Base-by-base conservation (phyloP, 257 asterid species). In the Lithospermum erythrorhizon region DNA sequence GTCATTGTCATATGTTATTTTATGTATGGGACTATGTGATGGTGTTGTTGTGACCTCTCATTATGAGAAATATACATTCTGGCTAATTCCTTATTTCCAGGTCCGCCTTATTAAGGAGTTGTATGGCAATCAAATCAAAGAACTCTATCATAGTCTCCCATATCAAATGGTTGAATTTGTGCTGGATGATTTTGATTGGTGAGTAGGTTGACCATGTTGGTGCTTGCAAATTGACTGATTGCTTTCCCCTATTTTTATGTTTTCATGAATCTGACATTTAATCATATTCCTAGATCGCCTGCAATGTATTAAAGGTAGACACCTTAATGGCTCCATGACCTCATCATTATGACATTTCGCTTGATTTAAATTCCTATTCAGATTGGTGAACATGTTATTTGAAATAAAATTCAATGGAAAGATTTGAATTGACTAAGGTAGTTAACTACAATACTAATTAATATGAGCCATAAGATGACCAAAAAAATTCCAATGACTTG, bases 101-200 rank as follows among this genome's bases (percentile, higher is more conserved):
- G 89, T 93, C 68, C 97, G 96, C 57, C 94, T 93, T 61, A 73
- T 86, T 58, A 87, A 93, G 78, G 99, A 93, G 75, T 71, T 93
- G 80, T 93, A 89, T 65, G 99, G 99, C 70, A 87, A 93, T 82
- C 97, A 93, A 79, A 84, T 86, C 21, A 83, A 80, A 55, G 95
- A 89, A 70, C 87, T 93, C 30, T 93, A 93, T 76, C 89, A 82
- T 65, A 93, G 96, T 74, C 97, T 89, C 76, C 94, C 95, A 21
- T 85, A 83, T 69, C 89, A 89, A 71, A 77, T 86, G 94, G 70
- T 83, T 59, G 96, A 89, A 66, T 89, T 93, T 72, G 85, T 73
- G 59, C 78, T 93, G 65, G 70, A 84, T 59, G 87, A 89, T 72
- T 80, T 76, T 79, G 90, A 84, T 73, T 80, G 97, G 99, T 93